phyloP scores from a whole-genome alignment of 345 rosid species.

The Syzygium grande region DNA sequence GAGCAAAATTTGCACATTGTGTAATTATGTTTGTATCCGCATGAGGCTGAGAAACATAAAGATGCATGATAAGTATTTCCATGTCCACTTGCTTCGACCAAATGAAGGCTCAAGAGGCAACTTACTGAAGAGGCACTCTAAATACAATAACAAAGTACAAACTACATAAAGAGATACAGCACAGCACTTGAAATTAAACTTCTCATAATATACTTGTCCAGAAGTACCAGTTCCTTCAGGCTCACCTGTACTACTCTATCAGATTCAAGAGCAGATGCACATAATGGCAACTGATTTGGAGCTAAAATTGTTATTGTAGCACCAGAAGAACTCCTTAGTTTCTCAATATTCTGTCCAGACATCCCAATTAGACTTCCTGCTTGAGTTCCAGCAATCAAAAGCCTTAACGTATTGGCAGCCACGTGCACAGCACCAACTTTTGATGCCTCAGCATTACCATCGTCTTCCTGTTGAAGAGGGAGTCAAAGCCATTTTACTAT shows the following conservation, averaged over 20 bases:
- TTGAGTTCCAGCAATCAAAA: constrained; percentile 60
- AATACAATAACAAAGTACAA: not conserved
- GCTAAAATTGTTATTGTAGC: constrained; percentile 51
- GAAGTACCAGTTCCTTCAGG: not conserved
- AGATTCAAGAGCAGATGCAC: constrained; percentile 66
- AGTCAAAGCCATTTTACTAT: not conserved
- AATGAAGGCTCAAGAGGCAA: not conserved
- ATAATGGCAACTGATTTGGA: constrained; percentile 54
- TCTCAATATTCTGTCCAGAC: constrained; percentile 61
- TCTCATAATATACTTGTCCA: not conserved
- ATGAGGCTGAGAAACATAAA: not conserved
- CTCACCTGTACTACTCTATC: constrained; percentile 61
- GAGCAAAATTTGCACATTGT: not conserved
- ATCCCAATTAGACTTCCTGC: constrained; percentile 53
- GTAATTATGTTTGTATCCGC: not conserved
- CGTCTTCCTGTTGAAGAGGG: constrained; percentile 38
- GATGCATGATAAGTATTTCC: not conserved
- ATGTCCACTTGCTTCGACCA: not conserved
- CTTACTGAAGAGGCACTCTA: not conserved
- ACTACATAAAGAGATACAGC: not conserved
- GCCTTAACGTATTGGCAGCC: constrained; percentile 50
- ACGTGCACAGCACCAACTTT: constrained; percentile 36
- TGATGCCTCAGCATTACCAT: constrained; percentile 17
- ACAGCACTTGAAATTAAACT: not conserved
- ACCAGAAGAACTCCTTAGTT: constrained; percentile 48